Base-by-base conservation (phyloP, 371 early-diverging fungal genomes). In the Blakeslea trispora region DNA sequence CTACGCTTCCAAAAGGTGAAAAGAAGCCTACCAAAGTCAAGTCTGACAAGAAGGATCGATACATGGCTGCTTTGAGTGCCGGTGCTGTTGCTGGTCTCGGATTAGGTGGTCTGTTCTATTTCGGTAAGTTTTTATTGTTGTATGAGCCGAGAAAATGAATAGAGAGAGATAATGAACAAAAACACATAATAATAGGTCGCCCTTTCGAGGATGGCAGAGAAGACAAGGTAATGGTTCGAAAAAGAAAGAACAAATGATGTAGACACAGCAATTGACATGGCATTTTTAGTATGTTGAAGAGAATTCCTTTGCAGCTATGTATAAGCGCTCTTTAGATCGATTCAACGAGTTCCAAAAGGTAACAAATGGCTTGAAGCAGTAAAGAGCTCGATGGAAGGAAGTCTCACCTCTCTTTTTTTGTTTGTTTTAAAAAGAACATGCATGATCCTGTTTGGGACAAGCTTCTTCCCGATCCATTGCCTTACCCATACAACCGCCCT, bases 381-480 rank as follows among this genome's bases (percentile, higher is more conserved):
- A 40, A 24, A 39, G n/a, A 18, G n/a, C 24, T 17, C 14, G 14
- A 19, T 10, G 15, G 18, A n/a, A n/a, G n/a, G 21, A 39, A 7
- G 19, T 22, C 19, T 13, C 2, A 37, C 11, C 37, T 17, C 43
- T 28, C 3, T 46, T 10, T n/a, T 1, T 3, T 14, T 45, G 15
- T 43, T 18, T n/a, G n/a, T n/a, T n/a, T n/a, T 31, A 35, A 21
- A 35, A 40, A 75, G 84, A 60, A 61, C 54, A 66, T 78, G 66
- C 57, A 63, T 35, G 63, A 91, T 44, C 91, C 91, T 31, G 84
- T 86, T 55, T 83, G 85, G 74, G 89, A 89, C 43, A 93, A 94
- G 67, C 82, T 94, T 43, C 80, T 97, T 56, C 96, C 96, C 2
- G 94, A 94, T 53, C 88, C 93, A 42, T 79, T 92, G 37, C 90